A percentile compares a stretch with the other conserved stretches of the same genome.
phyloP scores from a whole-genome alignment of 139 green algal genomes.

The Zygnema circumcarinatum region DNA sequence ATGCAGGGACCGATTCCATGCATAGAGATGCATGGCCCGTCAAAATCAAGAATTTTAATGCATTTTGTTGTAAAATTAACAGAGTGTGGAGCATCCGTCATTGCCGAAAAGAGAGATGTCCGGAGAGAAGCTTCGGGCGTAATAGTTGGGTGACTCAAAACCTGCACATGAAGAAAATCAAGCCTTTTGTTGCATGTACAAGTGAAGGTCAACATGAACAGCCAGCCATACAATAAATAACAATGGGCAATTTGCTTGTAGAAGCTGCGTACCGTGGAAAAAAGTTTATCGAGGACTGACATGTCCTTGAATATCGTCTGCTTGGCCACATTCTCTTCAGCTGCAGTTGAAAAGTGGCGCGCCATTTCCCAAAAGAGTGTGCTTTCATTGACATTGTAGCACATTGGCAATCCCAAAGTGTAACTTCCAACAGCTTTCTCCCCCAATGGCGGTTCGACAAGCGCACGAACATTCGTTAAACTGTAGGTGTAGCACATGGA shows the following conservation, averaged over 20 bases:
- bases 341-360: background rate
- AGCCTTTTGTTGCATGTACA: too few species aligned
- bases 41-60: background rate
- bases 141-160: slow-evolving; percentile 14
- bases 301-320: slow-evolving; percentile 34
- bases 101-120: slow-evolving; percentile 18
- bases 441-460: slow-evolving; percentile 1
- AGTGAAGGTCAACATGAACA: too few species aligned
- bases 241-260: too few species aligned
- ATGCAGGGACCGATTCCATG: slow-evolving; percentile 41
- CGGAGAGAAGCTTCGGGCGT: slow-evolving; percentile 39
- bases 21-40: slow-evolving; percentile 17
- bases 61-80: background rate
- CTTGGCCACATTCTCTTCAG: slow-evolving; percentile 3
- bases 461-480: background rate
- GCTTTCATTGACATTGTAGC: background rate
- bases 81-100: slow-evolving; percentile 25
- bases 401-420: slow-evolving; percentile 10
- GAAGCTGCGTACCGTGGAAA: background rate
- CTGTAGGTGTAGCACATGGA: too few species aligned
- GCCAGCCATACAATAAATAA: too few species aligned
- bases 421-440: slow-evolving; percentile 1
- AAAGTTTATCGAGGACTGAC: slow-evolving; percentile 39
- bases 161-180: too few species aligned
- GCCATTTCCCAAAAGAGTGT: slow-evolving; percentile 33